Evolutionary conservation across 352 stramenopile genomes (phyloP).

Genomic region (Aphanomyces astaci): DNA sequence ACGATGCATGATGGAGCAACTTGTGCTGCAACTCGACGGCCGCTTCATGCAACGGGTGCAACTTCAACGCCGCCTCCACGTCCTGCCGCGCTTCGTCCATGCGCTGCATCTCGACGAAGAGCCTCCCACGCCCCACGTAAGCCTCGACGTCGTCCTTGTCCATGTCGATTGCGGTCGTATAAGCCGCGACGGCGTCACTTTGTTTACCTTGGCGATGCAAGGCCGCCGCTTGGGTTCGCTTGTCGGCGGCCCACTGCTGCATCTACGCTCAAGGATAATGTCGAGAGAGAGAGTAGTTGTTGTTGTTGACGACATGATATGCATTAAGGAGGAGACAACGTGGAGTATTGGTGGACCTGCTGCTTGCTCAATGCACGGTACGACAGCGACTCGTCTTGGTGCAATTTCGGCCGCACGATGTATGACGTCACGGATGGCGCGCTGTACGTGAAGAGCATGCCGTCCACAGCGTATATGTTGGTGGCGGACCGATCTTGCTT

Average conservation of each 20-base stretch:
- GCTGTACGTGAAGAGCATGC: slow-evolving; percentile 20
- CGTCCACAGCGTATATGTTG: slow-evolving; percentile 18
- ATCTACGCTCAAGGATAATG: slow-evolving; percentile 17
- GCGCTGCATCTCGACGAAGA: slow-evolving; percentile 3
- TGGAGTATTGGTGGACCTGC: background rate
- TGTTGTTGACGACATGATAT: background rate
- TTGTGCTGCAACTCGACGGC: background rate
- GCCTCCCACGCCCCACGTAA: background rate
- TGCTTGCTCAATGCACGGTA: slow-evolving; percentile 18
- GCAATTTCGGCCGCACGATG: slow-evolving; percentile 9
- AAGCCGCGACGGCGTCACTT: background rate
- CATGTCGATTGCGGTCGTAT: slow-evolving; percentile 15
- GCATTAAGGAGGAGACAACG: too few species aligned
- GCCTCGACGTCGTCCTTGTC: slow-evolving; percentile 1
- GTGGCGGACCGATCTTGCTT: background rate
- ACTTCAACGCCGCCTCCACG: background rate
- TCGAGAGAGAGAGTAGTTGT: too few species aligned
- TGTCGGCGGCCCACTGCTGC: slow-evolving; percentile 11
- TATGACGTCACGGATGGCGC: slow-evolving; percentile 23
- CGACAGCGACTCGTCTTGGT: slow-evolving; percentile 17
- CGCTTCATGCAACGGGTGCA: background rate
- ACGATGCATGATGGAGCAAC: background rate
- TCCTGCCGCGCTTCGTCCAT: background rate
- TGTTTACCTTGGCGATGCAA: background rate
- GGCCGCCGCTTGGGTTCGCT: background rate